phyloP scores from a whole-genome alignment of 2,329 filamentous ascomycete species.

The Ophiocordyceps australis region DNA sequence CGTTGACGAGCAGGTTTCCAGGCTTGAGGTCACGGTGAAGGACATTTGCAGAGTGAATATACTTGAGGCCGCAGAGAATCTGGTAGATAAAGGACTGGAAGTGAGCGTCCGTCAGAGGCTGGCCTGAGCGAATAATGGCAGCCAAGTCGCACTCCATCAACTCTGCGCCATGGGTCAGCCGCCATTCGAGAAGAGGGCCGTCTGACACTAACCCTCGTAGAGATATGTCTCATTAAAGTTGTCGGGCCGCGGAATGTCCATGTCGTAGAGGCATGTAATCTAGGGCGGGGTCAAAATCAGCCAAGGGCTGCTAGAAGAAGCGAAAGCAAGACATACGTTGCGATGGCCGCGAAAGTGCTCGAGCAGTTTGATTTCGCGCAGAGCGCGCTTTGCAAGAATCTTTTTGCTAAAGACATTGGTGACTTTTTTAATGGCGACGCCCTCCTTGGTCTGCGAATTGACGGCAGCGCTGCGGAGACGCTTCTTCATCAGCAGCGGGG shows the following conservation, averaged over 20 bases:
- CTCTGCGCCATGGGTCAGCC: slow-evolving; percentile 37
- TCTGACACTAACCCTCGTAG: slow-evolving; percentile 63
- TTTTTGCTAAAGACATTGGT: slow-evolving; percentile 99
- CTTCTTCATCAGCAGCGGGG: slow-evolving; percentile 8
- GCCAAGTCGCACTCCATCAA: slow-evolving; percentile 98
- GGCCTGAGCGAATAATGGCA: slow-evolving; percentile 92
- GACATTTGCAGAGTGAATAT: slow-evolving; percentile 97
- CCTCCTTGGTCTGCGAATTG: slow-evolving; percentile 79
- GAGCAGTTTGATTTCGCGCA: slow-evolving; percentile 96
- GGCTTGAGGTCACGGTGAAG: slow-evolving; percentile 94
- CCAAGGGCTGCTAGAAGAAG: neutral
- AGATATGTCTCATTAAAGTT: slow-evolving; percentile 99
- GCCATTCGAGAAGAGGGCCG: too few species aligned
- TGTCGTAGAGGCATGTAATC: slow-evolving; percentile 98
- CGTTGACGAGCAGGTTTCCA: slow-evolving; percentile 91
- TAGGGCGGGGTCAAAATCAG: slow-evolving; percentile 19
- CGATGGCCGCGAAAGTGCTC: slow-evolving; percentile 91
- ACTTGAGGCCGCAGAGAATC: slow-evolving; percentile 96
- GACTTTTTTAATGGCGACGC: slow-evolving; percentile 97
- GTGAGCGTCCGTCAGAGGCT: slow-evolving; percentile 92
- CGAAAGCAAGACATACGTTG: slow-evolving; percentile 39
- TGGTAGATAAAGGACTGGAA: slow-evolving; percentile 99
- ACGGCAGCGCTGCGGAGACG: slow-evolving; percentile 69
- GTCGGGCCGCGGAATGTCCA: slow-evolving; percentile 94
- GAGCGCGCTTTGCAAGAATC: slow-evolving; percentile 91